Evolutionary conservation across 768 basidiomycete species (phyloP).

Genomic region (Trametes maxima): DNA sequence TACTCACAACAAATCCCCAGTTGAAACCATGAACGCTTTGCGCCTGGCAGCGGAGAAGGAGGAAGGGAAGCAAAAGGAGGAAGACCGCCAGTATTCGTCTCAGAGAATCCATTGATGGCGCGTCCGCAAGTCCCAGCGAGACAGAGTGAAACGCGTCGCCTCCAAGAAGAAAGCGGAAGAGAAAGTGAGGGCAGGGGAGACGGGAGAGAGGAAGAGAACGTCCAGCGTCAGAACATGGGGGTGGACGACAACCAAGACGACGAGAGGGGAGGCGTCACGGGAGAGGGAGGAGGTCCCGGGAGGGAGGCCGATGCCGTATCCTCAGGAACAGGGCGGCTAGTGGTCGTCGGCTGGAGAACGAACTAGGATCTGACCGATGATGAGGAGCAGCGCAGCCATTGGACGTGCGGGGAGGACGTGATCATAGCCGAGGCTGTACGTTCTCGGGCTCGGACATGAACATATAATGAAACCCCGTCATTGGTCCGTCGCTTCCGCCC

Average conservation of each 20-base stretch:
- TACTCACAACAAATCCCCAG: slow-evolving; percentile 15
- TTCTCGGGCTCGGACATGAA: not conserved
- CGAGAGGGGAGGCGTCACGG: not conserved
- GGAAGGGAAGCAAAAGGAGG: slow-evolving; percentile 3
- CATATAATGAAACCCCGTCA: not conserved
- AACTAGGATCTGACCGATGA: slow-evolving; percentile 3
- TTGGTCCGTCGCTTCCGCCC: not conserved
- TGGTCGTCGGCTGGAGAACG: slow-evolving; percentile 3
- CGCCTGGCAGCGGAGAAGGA: slow-evolving; percentile 9
- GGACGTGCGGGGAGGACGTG: not conserved
- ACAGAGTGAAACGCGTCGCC: not conserved
- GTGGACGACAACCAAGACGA: slow-evolving; percentile 21
- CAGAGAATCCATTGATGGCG: slow-evolving; percentile 17
- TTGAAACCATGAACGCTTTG: slow-evolving; percentile 29
- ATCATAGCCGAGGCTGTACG: slow-evolving; percentile 14
- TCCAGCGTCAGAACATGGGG: slow-evolving; percentile 27
- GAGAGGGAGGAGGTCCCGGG: not conserved
- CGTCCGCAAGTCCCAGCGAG: not conserved
- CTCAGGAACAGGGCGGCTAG: slow-evolving; percentile 11
- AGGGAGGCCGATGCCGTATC: slow-evolving; percentile 14
- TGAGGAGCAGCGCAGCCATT: slow-evolving; percentile 1
- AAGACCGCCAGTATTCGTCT: slow-evolving; percentile 18
- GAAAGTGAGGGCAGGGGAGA: not conserved
- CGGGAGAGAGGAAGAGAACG: slow-evolving; percentile 14
- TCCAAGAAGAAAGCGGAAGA: not conserved